Evolutionary conservation across 192 early-diverging fungal genomes (phyloP), one percentile per base, ranked within the genome.

Genomic region (Diversispora epigaea): DNA sequence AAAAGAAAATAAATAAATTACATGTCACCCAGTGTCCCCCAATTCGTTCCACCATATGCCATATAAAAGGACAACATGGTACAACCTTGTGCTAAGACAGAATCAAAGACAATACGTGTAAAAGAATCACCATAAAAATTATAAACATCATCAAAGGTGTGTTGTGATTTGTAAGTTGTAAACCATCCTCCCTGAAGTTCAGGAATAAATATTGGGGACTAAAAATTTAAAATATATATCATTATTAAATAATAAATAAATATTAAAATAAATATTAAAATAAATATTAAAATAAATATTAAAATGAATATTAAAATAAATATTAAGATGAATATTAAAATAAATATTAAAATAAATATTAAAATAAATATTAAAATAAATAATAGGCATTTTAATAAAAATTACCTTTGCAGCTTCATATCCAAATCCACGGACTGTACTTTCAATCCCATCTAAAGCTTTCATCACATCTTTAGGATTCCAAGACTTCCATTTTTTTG

Each of bases 151-250:
- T 93, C 91, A 81, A 88, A 93, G 0, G 84, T 86, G 41, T 88
- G 84, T 22, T 81, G 73, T 45, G 89, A 78, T 50, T 83, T 81
- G 64, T 93, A 91, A 61, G 90, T 88, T 70, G 89, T 91, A 77
- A 91, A 93, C 91, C 91, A 93, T 6, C 91, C 91, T 32, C 91
- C 91, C 77, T 93, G 91, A 21, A 92, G 76, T 80, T 93, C 91
- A 8, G 91, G 89, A 71, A 91, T 90, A 68, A 93, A 89, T 21
- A 91, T 83, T 7, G 91, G 91, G 12, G 89, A 84, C 85, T 87
- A 56, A 15, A 71, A 22, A 15, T 19, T 22, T 40, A 44, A 41
- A 52, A n/a, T 60, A 44, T n/a, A 64, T 15, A 9, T 22, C 2
- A 67, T 65, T n/a, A 55, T 15, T 15, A 54, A 39, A 21, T 61